Percentiles rank a stretch among this genome's conserved stretches.
phyloP scores from a whole-genome alignment of 2,329 filamentous ascomycete species.

The Neospermospora avenae region DNA sequence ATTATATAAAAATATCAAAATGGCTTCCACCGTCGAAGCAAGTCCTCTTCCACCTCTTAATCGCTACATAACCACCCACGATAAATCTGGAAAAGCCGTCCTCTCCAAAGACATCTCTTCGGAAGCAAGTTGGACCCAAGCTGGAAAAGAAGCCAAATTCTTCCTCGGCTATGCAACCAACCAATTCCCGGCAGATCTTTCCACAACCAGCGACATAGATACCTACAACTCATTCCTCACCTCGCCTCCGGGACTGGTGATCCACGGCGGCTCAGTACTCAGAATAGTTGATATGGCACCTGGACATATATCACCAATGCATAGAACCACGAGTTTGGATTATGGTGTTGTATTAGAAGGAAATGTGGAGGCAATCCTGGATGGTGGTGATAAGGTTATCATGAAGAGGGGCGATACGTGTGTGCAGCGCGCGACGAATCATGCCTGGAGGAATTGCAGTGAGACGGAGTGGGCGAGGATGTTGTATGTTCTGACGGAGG shows the following conservation, averaged over 20 bases:
- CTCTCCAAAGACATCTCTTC: conserved; percentile 16
- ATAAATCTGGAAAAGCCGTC: conserved; percentile 24
- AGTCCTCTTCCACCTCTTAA: conserved; percentile 20
- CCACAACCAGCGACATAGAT: conserved; percentile 17
- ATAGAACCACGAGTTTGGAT: conserved; percentile 42
- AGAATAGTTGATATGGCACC: conserved; percentile 30
- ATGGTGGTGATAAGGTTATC: conserved; percentile 40
- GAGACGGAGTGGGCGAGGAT: conserved; percentile 28
- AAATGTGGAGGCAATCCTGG: conserved; percentile 40
- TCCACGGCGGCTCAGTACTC: conserved; percentile 25
- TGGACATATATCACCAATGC: conserved; percentile 36
- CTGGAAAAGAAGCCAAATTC: conserved; percentile 23
- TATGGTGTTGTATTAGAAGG: conserved; percentile 42
- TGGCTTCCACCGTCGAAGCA: neutral
- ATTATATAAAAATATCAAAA: neutral
- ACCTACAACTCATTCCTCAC: conserved; percentile 19
- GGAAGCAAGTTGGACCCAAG: conserved; percentile 14
- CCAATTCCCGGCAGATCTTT: conserved; percentile 21
- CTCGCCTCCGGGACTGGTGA: conserved; percentile 22
- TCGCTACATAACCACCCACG: conserved; percentile 27
- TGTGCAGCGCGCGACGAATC: conserved; percentile 44
- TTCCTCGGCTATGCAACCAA: conserved; percentile 28
- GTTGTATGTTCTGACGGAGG: conserved; percentile 29
- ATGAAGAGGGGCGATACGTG: conserved; percentile 41
- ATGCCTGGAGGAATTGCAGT: conserved; percentile 39